These are phyloP conservation scores for Powellomyces hirtus DNA, from an alignment of 192 early-diverging fungal species.

Conservation along the genomic window DNA sequence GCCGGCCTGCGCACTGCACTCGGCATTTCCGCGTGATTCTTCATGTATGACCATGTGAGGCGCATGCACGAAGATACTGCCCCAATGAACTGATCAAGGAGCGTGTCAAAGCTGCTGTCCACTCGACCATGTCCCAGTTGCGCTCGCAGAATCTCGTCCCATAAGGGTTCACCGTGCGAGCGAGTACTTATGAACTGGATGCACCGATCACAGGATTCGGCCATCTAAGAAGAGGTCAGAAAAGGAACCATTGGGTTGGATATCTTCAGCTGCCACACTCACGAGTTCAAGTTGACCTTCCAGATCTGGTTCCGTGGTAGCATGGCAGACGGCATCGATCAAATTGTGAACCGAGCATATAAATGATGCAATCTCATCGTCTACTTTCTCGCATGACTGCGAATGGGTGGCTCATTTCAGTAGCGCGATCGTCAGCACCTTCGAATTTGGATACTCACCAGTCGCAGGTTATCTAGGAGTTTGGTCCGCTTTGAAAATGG, in stretches of 20 bases:
- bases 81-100: neutral
- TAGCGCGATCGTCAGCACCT: neutral
- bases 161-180: neutral
- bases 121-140: neutral
- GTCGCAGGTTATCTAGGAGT: neutral
- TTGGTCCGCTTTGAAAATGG: constrained; percentile 1
- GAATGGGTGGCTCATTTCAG: neutral
- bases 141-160: neutral
- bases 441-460: neutral
- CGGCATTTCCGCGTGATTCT: neutral
- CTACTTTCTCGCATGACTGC: neutral
- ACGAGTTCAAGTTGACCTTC: neutral
- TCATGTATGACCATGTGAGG: constrained; percentile 10
- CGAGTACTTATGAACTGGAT: neutral
- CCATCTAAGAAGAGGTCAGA: neutral
- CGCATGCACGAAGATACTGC: neutral
- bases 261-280: neutral
- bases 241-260: neutral
- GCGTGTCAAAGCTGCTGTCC: neutral
- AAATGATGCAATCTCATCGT: neutral
- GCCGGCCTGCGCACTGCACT: neutral
- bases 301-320: neutral
- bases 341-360: constrained; percentile 1
- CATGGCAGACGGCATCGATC: neutral
- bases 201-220: neutral